Conservation (phyloP, 2,329 filamentous ascomycete genomes). For the Ceratocystis ficicola region DNA sequence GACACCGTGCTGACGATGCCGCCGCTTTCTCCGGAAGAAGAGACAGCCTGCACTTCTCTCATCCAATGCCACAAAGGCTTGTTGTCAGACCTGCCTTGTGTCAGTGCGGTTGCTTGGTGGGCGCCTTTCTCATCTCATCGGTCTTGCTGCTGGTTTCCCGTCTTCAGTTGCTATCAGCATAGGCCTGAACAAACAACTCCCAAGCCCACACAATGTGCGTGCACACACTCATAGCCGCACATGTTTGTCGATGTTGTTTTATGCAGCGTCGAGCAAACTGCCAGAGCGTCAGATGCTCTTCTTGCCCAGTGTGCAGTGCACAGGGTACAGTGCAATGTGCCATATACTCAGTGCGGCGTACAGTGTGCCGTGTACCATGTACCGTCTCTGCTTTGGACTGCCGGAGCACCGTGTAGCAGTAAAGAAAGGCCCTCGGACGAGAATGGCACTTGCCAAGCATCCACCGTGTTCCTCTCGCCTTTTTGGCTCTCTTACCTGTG, state of each 20-base stretch:
- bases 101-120: not conserved
- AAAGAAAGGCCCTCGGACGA: conserved; percentile 8
- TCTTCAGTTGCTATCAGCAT: not conserved
- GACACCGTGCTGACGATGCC: not conserved
- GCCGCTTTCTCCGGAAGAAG: too few species aligned
- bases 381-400: not conserved
- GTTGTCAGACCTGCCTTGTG: not conserved
- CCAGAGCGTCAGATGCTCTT: not conserved
- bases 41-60: too few species aligned
- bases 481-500: not conserved
- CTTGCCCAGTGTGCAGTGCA: not conserved
- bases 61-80: too few species aligned
- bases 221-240: not conserved
- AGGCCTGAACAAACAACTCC: not conserved
- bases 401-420: not conserved
- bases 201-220: not conserved
- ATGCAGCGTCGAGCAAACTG: not conserved
- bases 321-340: not conserved
- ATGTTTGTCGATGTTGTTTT: not conserved
- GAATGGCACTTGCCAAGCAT: not conserved
- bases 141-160: not conserved
- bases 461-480: not conserved
- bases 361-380: not conserved
- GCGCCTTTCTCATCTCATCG: not conserved
- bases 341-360: not conserved